phyloP scores from a whole-genome alignment of 345 rosid genomes.

The Microthlaspi erraticum region DNA sequence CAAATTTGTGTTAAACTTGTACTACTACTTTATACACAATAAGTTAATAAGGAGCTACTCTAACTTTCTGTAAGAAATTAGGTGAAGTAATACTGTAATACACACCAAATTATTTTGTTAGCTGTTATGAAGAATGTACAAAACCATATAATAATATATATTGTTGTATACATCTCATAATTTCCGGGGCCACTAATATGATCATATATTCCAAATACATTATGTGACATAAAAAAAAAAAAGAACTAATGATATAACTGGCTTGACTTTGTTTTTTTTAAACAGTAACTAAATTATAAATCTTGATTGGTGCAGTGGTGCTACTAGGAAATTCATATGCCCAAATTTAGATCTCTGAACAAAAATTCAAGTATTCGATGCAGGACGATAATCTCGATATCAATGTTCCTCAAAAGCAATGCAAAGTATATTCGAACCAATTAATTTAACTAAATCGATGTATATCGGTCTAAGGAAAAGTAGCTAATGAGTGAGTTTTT shows the following conservation, averaged over 20 bases:
- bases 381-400: constrained; percentile 3
- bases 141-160: background rate
- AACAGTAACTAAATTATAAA: background rate
- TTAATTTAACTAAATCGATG: background rate
- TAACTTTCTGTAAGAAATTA: no score
- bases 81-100: background rate
- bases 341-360: background rate
- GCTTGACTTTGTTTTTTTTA: background rate
- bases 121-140: background rate
- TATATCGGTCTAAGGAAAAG: background rate
- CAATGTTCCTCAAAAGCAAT: constrained; percentile 19
- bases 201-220: constrained; percentile 10
- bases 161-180: background rate
- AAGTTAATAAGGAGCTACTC: no score
- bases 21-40: no score
- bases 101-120: background rate
- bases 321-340: background rate
- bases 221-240: background rate
- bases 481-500: constrained; percentile 26
- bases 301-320: background rate
- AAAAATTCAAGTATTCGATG: constrained; percentile 6
- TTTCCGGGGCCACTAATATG: constrained; percentile 16
- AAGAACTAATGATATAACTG: background rate
- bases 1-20: constrained; percentile 25
- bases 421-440: background rate